Evolutionary conservation across 176 grass and related monocot genomes (phyloP).

Genomic region (Rhynchospora breviuscula): DNA sequence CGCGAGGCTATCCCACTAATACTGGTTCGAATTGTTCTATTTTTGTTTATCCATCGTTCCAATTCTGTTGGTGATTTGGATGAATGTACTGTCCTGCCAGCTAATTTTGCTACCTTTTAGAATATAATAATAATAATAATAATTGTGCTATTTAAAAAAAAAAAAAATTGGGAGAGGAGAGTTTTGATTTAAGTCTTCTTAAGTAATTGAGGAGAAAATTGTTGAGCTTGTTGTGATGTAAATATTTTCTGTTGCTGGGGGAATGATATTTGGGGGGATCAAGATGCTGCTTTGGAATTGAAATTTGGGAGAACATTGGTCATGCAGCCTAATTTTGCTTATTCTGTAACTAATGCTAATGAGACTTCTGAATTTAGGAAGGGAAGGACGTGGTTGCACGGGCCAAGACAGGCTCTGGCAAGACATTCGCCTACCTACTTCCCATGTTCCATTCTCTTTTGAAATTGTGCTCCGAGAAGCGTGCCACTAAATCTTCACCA

Average conservation of each 20-base stretch:
- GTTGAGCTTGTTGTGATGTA: neutral
- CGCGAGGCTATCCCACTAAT: conserved; percentile 78
- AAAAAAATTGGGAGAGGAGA: neutral
- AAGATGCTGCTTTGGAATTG: neutral
- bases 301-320: neutral
- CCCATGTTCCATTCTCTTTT: conserved; percentile 76
- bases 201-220: neutral
- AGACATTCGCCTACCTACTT: conserved; percentile 86
- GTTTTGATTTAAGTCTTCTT: neutral
- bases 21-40: conserved; percentile 32
- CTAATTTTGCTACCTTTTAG: neutral
- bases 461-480: conserved; percentile 58
- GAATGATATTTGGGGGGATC: neutral
- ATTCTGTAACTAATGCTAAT: neutral
- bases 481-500: conserved; percentile 47
- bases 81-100: neutral
- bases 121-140: no score
- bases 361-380: conserved; percentile 44
- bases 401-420: conserved; percentile 89
- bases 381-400: conserved; percentile 90
- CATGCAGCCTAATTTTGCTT: neutral
- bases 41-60: neutral
- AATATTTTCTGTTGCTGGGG: neutral
- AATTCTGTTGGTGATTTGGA: neutral
- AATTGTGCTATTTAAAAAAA: neutral